Base-by-base conservation (phyloP, 2,329 filamentous ascomycete species). In the Mycosphaerella sp. region DNA sequence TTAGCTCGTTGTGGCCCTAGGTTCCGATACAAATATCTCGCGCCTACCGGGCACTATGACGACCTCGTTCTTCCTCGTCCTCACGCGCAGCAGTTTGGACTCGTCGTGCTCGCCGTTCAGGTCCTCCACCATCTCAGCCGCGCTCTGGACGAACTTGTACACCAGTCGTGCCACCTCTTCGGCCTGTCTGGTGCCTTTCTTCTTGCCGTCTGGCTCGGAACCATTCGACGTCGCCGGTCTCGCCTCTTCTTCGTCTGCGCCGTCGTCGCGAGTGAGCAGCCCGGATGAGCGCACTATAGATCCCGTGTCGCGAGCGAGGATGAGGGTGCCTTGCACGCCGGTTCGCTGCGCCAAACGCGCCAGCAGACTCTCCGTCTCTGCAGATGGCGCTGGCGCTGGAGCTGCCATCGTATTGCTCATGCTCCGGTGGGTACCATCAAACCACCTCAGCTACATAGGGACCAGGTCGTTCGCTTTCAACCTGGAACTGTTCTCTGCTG, bases 1-100 rank as follows among this genome's bases (percentile, higher is more conserved):
- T 54, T 39, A 58, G 44, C 9, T 31, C 12, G 1, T 7, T 9
- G 6, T 12, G 21, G 2, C 26, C 2, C 43, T 21, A 21, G 21
- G 21, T 29, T 4, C 4, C 34, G 23, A 23, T 8, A 41, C n/a
- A 21, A 21, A 23, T 36, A 17, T 21, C 8, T 47, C 26, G 41
- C 14, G 54, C 70, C 45, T 68, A 78, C 76, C 76, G 50, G 87
- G 87, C 17, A 92, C 85, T 65, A 93, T 88, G 55, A 93, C 85
- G 58, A 93, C 74, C 70, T 95, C 89, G 63, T 90, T 86, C 70
- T 87, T 90, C 75, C 84, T 89, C n/a, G 87, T 92, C 60, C 89
- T 80, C 60, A 95, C 68, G 59, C 87, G 79, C 48, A 93, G 71
- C 45, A 93, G 75, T 72, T 85, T 89, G 59, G 91, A 72, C 67